A percentile compares a stretch with the other conserved stretches of the same genome.
These are phyloP conservation scores for Ramichloridium luteum DNA, from an alignment of 2,329 filamentous ascomycete species.

Conservation along the genomic window DNA sequence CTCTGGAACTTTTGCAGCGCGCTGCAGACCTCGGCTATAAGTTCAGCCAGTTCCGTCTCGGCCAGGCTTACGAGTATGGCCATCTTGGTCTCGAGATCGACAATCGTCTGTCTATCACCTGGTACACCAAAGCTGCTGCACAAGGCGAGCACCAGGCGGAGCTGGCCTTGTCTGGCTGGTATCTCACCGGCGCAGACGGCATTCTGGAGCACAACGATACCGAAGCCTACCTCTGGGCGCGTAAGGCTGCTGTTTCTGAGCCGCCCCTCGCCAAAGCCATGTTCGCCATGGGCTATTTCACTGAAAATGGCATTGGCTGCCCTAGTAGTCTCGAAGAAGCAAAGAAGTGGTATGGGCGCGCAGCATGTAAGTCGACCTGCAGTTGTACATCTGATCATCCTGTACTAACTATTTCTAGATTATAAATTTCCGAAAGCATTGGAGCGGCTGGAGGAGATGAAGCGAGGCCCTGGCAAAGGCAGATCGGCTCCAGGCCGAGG, in stretches of 20 bases:
- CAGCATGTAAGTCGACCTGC: constrained; percentile 61
- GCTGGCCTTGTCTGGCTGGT: constrained; percentile 45
- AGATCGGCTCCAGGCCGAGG: constrained; percentile 51
- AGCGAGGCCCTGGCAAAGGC: constrained; percentile 57
- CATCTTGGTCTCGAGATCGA: constrained; percentile 72
- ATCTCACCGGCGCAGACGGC: constrained; percentile 78
- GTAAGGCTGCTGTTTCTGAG: constrained; percentile 80
- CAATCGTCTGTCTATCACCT: constrained; percentile 72
- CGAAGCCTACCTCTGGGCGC: constrained; percentile 92
- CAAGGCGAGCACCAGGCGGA: constrained; percentile 94
- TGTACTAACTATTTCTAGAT: constrained; percentile 40
- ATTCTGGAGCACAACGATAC: constrained; percentile 86
- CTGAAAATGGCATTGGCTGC: constrained; percentile 85
- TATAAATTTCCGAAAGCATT: constrained; percentile 91
- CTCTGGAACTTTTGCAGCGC: constrained; percentile 68
- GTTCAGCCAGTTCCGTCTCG: constrained; percentile 82
- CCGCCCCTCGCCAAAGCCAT: constrained; percentile 71
- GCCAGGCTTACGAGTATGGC: constrained; percentile 82
- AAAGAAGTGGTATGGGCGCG: constrained; percentile 95
- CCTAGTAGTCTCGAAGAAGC: constrained; percentile 82
- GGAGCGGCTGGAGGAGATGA: constrained; percentile 84
- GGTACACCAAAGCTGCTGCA: constrained; percentile 83
- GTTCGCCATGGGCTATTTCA: constrained; percentile 97
- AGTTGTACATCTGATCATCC: not conserved
- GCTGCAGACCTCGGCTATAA: constrained; percentile 87